Conservation (phyloP, 352 stramenopile genomes). For the Phytopythium cucurbitacearum region DNA sequence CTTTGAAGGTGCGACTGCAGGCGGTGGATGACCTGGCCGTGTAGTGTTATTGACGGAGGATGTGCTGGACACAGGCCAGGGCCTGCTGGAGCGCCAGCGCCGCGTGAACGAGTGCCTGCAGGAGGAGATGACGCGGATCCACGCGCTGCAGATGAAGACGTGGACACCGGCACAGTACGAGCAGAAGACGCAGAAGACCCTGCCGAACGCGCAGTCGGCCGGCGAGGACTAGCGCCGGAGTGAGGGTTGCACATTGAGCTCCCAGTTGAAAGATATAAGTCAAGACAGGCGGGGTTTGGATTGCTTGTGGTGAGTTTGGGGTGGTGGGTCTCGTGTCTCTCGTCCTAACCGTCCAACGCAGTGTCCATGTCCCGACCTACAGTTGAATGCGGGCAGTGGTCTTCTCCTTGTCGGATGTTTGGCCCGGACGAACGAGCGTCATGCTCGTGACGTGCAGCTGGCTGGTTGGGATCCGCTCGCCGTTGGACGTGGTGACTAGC, state of each 20-base stretch:
- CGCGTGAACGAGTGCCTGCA: conserved; percentile 77
- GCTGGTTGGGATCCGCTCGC: conserved; percentile 7
- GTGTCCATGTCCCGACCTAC: no score
- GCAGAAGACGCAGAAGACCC: conserved; percentile 68
- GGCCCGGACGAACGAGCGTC: conserved; percentile 8
- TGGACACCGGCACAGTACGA: conserved; percentile 81
- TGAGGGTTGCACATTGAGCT: no score
- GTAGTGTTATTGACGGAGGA: not conserved
- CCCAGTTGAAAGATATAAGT: no score
- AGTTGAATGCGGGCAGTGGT: no score
- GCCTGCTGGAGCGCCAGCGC: conserved; percentile 71
- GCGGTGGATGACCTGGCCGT: no score
- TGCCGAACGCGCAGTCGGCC: conserved; percentile 42
- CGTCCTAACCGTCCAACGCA: no score
- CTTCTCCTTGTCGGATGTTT: no score
- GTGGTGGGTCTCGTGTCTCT: no score
- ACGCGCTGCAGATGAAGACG: conserved; percentile 85
- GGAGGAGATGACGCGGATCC: conserved; percentile 81
- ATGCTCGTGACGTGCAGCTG: conserved; percentile 18
- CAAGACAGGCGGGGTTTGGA: no score
- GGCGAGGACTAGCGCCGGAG: conserved; percentile 38
- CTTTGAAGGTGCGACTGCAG: conserved; percentile 51
- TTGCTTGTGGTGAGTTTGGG: no score
- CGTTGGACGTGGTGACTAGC: conserved; percentile 8
- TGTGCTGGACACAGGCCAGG: conserved; percentile 33